Conservation (phyloP, 176 grass and related monocot genomes). For the Luzula sylvatica region DNA sequence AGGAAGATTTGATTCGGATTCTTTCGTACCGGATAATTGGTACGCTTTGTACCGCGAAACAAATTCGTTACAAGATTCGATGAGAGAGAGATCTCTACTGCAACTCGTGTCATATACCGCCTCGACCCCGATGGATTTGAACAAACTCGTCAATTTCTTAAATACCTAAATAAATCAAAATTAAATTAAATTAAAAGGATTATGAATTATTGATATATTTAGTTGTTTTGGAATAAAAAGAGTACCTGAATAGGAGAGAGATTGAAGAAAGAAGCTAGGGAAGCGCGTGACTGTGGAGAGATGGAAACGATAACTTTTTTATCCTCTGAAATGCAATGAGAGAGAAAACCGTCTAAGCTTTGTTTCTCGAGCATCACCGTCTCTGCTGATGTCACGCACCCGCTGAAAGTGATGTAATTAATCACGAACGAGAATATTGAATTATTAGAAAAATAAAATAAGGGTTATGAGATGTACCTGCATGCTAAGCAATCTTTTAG, state of each 20-base stretch:
- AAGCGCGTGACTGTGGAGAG: constrained; percentile 94
- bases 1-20: constrained; percentile 50
- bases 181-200: not conserved
- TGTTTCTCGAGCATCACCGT: constrained; percentile 99
- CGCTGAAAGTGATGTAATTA: constrained; percentile 47
- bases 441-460: not conserved
- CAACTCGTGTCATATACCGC: constrained; percentile 80
- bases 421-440: not conserved
- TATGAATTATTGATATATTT: too few species aligned
- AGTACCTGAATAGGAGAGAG: constrained; percentile 71
- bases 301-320: constrained; percentile 73
- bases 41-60: constrained; percentile 49
- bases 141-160: constrained; percentile 61
- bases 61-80: constrained; percentile 95
- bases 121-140: constrained; percentile 82
- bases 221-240: not conserved
- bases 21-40: constrained; percentile 30
- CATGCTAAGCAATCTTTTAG: constrained; percentile 95
- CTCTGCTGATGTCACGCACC: constrained; percentile 92
- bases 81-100: constrained; percentile 72
- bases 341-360: constrained; percentile 75
- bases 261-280: constrained; percentile 73
- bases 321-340: constrained; percentile 40
- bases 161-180: constrained; percentile 46
- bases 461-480: constrained; percentile 36